These are phyloP conservation scores for Isochrysis galbana DNA, from an alignment of 78 protist genomes.

Conservation along the genomic window DNA sequence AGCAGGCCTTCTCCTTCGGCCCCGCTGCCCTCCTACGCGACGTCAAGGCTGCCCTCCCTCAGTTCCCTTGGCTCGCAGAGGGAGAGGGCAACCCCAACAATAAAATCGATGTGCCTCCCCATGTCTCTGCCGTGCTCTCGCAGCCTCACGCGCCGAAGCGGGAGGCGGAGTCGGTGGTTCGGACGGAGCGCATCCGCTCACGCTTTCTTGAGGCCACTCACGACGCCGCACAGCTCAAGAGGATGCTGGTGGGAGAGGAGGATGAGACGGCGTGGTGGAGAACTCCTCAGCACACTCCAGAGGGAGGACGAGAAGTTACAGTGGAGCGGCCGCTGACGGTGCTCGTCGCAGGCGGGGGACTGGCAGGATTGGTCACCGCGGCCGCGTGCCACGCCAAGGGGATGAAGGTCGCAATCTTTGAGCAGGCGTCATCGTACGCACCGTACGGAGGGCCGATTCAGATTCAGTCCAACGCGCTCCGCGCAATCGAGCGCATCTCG, in stretches of 20 bases:
- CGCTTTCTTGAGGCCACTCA: neutral
- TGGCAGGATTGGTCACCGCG: slow-evolving; percentile 9
- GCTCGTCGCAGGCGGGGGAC: slow-evolving; percentile 25
- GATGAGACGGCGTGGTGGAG: slow-evolving; percentile 15
- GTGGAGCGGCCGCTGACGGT: neutral
- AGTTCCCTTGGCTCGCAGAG: neutral
- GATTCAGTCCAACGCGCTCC: slow-evolving; percentile 29
- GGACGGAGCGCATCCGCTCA: neutral
- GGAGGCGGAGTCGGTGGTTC: neutral
- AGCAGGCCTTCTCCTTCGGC: neutral
- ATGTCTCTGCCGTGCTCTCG: neutral
- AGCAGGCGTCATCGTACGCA: slow-evolving; percentile 31
- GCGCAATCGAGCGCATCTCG: neutral
- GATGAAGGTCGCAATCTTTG: slow-evolving; percentile 4
- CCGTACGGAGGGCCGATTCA: slow-evolving; percentile 30
- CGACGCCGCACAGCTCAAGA: neutral
- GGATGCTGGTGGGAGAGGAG: neutral
- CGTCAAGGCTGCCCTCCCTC: neutral
- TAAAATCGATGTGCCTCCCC: neutral
- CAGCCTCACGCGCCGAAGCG: slow-evolving; percentile 7
- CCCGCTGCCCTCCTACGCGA: neutral
- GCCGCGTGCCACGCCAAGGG: slow-evolving; percentile 28
- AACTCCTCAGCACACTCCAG: neutral
- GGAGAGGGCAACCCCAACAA: neutral
- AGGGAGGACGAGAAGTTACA: neutral